Conservation (phyloP, 371 early-diverging fungal species). For the Apophysomyces ossiformis region DNA sequence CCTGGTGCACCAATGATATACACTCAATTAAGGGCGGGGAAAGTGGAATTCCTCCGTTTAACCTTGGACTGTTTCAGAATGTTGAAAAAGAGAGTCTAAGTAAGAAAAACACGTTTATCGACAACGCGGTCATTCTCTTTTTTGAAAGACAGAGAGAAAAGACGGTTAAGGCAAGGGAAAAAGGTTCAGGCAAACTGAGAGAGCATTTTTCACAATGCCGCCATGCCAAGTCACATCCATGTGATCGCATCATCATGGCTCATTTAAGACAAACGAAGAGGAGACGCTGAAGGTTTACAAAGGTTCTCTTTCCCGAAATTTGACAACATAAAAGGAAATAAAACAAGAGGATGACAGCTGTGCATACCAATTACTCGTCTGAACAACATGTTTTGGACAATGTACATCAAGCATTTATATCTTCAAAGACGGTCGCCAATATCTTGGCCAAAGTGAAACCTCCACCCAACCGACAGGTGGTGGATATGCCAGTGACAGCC, state of each 20-base stretch:
- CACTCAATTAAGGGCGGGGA: background rate
- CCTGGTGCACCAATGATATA: background rate
- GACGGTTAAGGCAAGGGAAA: background rate
- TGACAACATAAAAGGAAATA: background rate
- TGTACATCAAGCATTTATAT: conserved; percentile 37
- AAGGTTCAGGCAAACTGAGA: conserved; percentile 4
- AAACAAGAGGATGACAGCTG: background rate
- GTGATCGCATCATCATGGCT: background rate
- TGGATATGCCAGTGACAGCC: conserved; percentile 57
- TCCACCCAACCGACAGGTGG: conserved; percentile 35
- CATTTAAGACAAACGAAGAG: background rate
- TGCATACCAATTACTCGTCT: background rate
- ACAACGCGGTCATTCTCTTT: background rate
- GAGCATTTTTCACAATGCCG: conserved; percentile 8
- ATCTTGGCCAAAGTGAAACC: conserved; percentile 49
- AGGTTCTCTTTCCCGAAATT: conserved; percentile 1
- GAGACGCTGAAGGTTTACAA: background rate
- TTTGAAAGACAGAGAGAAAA: background rate
- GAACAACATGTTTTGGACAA: conserved; percentile 1
- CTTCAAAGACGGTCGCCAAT: conserved; percentile 51
- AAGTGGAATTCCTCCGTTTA: background rate
- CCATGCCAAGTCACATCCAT: conserved; percentile 2
- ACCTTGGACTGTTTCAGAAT: background rate
- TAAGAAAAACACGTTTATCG: background rate
- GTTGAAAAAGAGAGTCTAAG: background rate